phyloP scores from a whole-genome alignment of 176 grass and related monocot species.

The Hsuehochloa calcarea region DNA sequence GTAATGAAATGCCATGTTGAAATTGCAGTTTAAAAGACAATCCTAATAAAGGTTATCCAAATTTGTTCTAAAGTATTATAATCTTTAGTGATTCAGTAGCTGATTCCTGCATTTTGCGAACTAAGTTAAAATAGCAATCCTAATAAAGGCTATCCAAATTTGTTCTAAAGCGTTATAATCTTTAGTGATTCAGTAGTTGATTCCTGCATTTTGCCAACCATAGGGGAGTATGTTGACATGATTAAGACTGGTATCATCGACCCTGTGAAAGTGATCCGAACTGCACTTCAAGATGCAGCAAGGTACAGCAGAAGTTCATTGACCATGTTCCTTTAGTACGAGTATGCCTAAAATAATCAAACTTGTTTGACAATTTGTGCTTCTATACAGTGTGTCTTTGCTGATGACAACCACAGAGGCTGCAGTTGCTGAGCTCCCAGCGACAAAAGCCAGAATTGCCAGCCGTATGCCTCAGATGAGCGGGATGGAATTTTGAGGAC shows the following conservation, averaged over 20 bases:
- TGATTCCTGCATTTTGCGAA: slow-evolving; percentile 23
- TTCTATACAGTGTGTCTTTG: slow-evolving; percentile 68
- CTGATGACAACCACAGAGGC: slow-evolving; percentile 83
- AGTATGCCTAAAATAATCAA: neutral
- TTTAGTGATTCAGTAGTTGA: neutral
- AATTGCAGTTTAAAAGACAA: too few relatives aligned
- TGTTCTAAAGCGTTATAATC: slow-evolving; percentile 1
- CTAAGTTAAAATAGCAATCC: neutral
- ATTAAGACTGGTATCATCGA: slow-evolving; percentile 89
- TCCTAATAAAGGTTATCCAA: neutral
- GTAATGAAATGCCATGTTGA: neutral
- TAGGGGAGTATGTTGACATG: slow-evolving; percentile 92
- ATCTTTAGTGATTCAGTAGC: neutral
- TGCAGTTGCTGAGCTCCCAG: slow-evolving; percentile 58
- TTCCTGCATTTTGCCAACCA: slow-evolving; percentile 29
- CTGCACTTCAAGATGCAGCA: slow-evolving; percentile 78
- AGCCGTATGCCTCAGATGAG: slow-evolving; percentile 67
- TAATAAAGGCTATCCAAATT: neutral
- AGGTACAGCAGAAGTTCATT: slow-evolving; percentile 43
- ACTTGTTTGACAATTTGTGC: neutral
- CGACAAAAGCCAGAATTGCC: slow-evolving; percentile 48
- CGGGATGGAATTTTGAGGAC: slow-evolving; percentile 55
- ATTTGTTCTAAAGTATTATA: neutral
- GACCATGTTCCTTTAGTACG: neutral
- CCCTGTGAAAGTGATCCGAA: slow-evolving; percentile 86